A percentile compares a stretch with the other conserved stretches of the same genome.
Evolutionary conservation across 768 basidiomycete genomes (phyloP).

Genomic region (Sporobolomyces phaffii): DNA sequence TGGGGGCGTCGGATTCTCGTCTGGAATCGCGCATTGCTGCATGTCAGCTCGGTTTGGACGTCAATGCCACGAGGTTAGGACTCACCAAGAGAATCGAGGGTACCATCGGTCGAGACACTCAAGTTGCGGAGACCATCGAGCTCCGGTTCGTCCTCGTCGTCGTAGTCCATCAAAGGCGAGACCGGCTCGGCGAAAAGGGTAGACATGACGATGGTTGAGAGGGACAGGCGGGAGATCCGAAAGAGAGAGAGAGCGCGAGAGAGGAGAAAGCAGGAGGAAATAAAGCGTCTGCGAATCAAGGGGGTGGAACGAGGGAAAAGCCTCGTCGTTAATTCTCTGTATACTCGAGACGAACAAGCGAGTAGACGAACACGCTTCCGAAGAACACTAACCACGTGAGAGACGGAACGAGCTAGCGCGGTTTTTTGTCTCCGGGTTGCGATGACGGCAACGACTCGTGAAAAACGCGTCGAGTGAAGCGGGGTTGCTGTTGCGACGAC

Average conservation of each 20-base stretch:
- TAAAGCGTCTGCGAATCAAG: neutral
- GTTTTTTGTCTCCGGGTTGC: no score
- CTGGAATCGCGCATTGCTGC: neutral
- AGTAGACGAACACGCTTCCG: no score
- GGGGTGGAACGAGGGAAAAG: neutral
- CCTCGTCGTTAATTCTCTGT: neutral
- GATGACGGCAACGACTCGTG: no score
- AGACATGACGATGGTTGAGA: neutral
- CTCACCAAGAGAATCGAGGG: slow-evolving; percentile 30
- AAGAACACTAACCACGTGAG: no score
- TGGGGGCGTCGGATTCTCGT: slow-evolving; percentile 35
- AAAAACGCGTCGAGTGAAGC: no score
- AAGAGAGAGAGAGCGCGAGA: neutral
- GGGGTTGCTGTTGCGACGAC: no score
- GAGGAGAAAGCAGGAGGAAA: neutral
- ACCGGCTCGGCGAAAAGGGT: slow-evolving; percentile 9
- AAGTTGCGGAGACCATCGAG: slow-evolving; percentile 28
- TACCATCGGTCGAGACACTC: slow-evolving; percentile 33
- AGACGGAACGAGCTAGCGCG: no score
- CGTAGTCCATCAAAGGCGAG: slow-evolving; percentile 17
- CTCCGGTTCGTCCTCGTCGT: slow-evolving; percentile 22
- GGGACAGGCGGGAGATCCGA: neutral
- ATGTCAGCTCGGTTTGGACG: no score
- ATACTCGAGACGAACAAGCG: no score
- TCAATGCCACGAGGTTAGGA: neutral